These are phyloP conservation scores for Phoma sp. DNA, from an alignment of 2,329 filamentous ascomycete species.

Conservation along the genomic window DNA sequence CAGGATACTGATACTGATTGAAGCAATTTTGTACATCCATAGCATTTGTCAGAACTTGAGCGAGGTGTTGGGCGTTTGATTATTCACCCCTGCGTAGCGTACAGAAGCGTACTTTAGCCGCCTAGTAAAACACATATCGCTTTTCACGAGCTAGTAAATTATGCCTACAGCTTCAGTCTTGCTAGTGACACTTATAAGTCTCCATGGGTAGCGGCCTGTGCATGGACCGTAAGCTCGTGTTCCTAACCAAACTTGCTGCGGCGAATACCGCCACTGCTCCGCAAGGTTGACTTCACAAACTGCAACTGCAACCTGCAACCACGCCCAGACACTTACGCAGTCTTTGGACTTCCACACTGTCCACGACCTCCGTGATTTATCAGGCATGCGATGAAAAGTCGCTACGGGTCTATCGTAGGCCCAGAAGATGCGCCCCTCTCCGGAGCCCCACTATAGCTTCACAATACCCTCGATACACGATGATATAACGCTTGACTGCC, in stretches of 20 bases:
- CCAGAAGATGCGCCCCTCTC: slow-evolving; percentile 32
- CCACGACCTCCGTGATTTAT: background rate
- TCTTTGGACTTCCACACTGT: background rate
- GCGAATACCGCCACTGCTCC: slow-evolving; percentile 4
- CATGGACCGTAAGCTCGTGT: background rate
- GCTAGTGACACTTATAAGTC: background rate
- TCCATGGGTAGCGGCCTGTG: background rate
- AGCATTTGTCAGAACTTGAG: background rate
- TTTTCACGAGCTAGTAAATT: background rate
- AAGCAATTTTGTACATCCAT: background rate
- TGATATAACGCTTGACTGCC: slow-evolving; percentile 76
- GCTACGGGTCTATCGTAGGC: slow-evolving; percentile 31
- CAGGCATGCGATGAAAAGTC: slow-evolving; percentile 33
- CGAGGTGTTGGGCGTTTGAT: slow-evolving; percentile 4
- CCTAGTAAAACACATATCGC: background rate
- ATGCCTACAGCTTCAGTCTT: background rate
- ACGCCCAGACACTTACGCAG: background rate
- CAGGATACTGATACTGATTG: slow-evolving; percentile 52
- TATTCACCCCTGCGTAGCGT: background rate
- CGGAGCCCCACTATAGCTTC: slow-evolving; percentile 63
- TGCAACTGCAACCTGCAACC: background rate
- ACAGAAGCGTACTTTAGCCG: background rate
- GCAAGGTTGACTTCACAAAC: slow-evolving; percentile 2
- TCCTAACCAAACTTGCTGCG: slow-evolving; percentile 6
- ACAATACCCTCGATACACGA: slow-evolving; percentile 87